Evolutionary conservation across 176 grass and related monocot genomes (phyloP), one percentile per base, ranked within the genome.

Genomic region (Puccinellia tenuiflora): DNA sequence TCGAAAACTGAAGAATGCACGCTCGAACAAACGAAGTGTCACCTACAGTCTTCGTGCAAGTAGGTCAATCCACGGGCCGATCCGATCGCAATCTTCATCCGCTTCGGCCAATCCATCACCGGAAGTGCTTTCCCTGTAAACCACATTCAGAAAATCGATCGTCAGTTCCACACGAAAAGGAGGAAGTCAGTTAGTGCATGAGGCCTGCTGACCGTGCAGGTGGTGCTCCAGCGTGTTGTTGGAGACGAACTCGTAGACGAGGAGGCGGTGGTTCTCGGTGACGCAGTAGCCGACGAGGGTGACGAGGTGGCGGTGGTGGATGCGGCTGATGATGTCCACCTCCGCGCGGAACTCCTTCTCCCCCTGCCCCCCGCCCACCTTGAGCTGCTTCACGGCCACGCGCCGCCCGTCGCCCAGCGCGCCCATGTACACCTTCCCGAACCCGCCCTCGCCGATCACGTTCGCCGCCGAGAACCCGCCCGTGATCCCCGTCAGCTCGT

Each of bases 21-120:
- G 22, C 8, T 13, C 7, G 22, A 28, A 33, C 35, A n/a, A 54
- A 8, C 40, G 39, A 10, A 72, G 4, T 80, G 53, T 47, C 5
- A 79, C 95, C 53, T 86, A 98, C 95, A 98, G 66, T 98, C 95
- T 90, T 95, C 92, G 73, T 98, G 95, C 62, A 98, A 67, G 69
- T 98, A 98, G 25, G 90, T 84, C 73, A 98, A 30, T 67, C 95
- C 92, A 59, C 95, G 90, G 67, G 92, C 92, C 43, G 90, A 89
- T 25, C 95, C 90, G 72, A 98, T 91, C 3, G 90, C 90, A 21
- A 95, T 95, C 86, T 84, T 98, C 79, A 90, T 91, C 81, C 95
- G 77, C 34, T 95, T 91, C 52, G 80, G 25, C 95, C 95, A 95
- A 37, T 98, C 92, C 79, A 98, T 87, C 24, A 85, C 75, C 17